Base-by-base conservation (phyloP, 306 rosid genomes). In the Phaseolus lunatus region DNA sequence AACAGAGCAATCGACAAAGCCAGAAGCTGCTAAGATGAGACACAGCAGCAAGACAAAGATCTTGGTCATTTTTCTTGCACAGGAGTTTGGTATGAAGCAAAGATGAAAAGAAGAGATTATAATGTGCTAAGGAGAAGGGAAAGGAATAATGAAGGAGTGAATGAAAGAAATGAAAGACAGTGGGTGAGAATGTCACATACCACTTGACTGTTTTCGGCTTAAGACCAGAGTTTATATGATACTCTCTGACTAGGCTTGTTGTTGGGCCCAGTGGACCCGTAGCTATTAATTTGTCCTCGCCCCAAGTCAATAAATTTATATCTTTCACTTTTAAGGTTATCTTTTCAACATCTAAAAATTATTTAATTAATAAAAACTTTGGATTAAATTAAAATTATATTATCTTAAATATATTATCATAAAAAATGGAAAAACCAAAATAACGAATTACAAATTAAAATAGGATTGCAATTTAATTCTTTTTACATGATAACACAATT, bases 41-140 rank as follows among this genome's bases (percentile, higher is more conserved):
- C 81, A 77, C 3, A 81, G 75, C 3, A 73, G 62, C 5, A 77
- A 24, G 20, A 78, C 75, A 35, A 67, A 54, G 67, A 57, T 73
- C 67, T 85, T 81, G 47, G 39, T 15, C 88, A 85, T 84, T 29
- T 67, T 80, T 58, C 1, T 15, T 24, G 27, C 13, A 13, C 18
- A 24, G 7, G 59, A 44, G 41, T 39, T 22, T 74, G 63, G 11
- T 43, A 56, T 50, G 44, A 39, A 8, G 12, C 3, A 39, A 39
- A 13, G 9, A 41, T 41, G 7, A 41, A 2, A 26, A 47, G 11
- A 35, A 45, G 23, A 13, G 18, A 56, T 22, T 24, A 5, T 33
- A 33, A 33, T 33, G 39, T 33, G 6, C 8, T 7, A 6, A 1
- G 44, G 9, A 3, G 44, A 0, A 37, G 39, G 23, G 22, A 9